Evolutionary conservation across 768 basidiomycete species (phyloP).

Genomic region (Infundibulicybe gibba): DNA sequence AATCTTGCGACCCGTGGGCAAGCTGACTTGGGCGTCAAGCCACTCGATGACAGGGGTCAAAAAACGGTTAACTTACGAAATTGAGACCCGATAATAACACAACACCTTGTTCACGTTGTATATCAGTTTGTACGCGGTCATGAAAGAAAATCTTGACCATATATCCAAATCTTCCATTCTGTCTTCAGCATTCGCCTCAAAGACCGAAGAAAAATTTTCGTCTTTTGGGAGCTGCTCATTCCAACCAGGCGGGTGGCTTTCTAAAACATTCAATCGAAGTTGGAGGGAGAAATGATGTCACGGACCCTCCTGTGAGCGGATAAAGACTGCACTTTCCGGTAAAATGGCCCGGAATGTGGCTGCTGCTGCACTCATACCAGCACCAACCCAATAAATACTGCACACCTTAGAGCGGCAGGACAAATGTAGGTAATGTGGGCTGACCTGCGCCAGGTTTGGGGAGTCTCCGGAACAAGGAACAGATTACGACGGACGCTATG

Average conservation of each 20-base stretch:
- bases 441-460: slow-evolving; percentile 13
- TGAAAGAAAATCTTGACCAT: slow-evolving; percentile 17
- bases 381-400: slow-evolving; percentile 55
- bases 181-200: slow-evolving; percentile 51
- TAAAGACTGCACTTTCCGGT: slow-evolving; percentile 58
- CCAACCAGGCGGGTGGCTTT: slow-evolving; percentile 16
- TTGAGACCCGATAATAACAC: slow-evolving; percentile 7
- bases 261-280: neutral
- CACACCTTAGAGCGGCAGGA: neutral
- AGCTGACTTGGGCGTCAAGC: slow-evolving; percentile 1
- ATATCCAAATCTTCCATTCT: slow-evolving; percentile 62
- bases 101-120: slow-evolving; percentile 4
- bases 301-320: slow-evolving; percentile 28
- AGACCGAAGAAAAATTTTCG: slow-evolving; percentile 51
- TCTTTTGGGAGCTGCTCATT: slow-evolving; percentile 31
- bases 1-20: slow-evolving; percentile 26
- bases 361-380: slow-evolving; percentile 47
- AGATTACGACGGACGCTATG: slow-evolving; percentile 13
- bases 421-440: neutral
- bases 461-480: slow-evolving; percentile 13
- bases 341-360: slow-evolving; percentile 48
- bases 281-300: neutral
- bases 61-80: slow-evolving; percentile 5
- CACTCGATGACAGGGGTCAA: neutral
- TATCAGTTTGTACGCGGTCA: neutral